phyloP scores from a whole-genome alignment of 352 stramenopile genomes.

The Phytophthora sojae region DNA sequence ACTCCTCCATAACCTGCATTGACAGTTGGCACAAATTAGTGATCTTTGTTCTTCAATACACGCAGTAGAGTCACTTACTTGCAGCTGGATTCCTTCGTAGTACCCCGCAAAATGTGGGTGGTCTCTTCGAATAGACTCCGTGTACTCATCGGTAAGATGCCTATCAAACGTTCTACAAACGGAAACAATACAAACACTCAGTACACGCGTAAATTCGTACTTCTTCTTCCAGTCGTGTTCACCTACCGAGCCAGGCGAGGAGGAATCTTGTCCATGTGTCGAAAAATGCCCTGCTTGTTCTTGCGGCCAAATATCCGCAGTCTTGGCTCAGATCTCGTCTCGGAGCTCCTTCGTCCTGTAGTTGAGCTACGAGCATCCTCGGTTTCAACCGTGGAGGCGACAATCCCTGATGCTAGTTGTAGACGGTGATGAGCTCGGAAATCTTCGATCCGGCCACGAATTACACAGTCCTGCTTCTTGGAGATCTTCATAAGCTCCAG shows the following conservation, averaged over 20 bases:
- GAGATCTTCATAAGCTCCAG: slow-evolving; percentile 58
- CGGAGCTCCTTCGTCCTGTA: slow-evolving; percentile 43
- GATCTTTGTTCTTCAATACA: neutral
- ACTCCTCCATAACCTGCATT: slow-evolving; percentile 47
- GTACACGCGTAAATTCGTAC: neutral
- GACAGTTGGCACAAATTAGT: neutral
- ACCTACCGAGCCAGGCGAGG: slow-evolving; percentile 58
- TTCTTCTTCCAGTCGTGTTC: neutral
- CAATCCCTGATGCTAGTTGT: slow-evolving; percentile 80
- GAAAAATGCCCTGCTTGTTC: slow-evolving; percentile 65
- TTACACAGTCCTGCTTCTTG: slow-evolving; percentile 72
- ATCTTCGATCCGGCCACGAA: slow-evolving; percentile 78
- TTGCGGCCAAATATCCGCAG: slow-evolving; percentile 68
- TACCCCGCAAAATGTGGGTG: slow-evolving; percentile 68
- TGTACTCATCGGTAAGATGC: slow-evolving; percentile 70
- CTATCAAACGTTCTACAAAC: slow-evolving; percentile 72
- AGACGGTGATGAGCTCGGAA: slow-evolving; percentile 86
- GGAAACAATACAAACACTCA: slow-evolving; percentile 10
- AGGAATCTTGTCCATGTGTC: slow-evolving; percentile 61
- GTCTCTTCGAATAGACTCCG: slow-evolving; percentile 56
- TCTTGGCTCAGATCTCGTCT: slow-evolving; percentile 60
- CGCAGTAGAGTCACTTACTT: slow-evolving; percentile 35
- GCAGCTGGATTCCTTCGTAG: slow-evolving; percentile 53
- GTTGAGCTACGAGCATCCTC: slow-evolving; percentile 47
- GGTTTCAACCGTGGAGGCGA: slow-evolving; percentile 68